Percentiles rank a stretch among this genome's conserved stretches.
Evolutionary conservation across 176 grass and related monocot species (phyloP).

Genomic region (Aegilops longissima): DNA sequence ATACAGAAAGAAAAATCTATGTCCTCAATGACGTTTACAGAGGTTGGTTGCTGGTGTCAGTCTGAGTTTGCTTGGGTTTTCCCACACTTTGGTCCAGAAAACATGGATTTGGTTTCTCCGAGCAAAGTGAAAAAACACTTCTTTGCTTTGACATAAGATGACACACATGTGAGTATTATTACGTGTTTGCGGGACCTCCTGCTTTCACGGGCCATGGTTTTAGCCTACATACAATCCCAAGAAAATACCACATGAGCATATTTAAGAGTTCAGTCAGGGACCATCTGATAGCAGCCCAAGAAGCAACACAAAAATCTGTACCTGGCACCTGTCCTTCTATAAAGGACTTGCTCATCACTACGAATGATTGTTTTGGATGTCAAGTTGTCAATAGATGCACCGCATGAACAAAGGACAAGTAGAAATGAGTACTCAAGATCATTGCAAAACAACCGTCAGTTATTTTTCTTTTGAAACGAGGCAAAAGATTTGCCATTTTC

Average conservation of each 20-base stretch:
- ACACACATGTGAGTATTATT: background rate
- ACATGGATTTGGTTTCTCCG: background rate
- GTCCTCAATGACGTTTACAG: background rate
- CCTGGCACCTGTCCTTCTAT: constrained; percentile 2
- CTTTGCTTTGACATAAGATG: background rate
- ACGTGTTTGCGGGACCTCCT: background rate
- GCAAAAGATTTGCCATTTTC: no score
- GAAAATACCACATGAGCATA: constrained; percentile 27
- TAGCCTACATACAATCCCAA: constrained; percentile 3
- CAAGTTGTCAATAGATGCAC: constrained; percentile 25
- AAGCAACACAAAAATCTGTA: constrained; percentile 1
- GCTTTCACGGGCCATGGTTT: constrained; percentile 15
- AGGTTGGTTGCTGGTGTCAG: constrained; percentile 5
- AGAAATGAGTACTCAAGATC: constrained; percentile 39
- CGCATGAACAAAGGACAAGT: constrained; percentile 19
- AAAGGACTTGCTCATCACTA: constrained; percentile 5
- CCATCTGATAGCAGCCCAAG: constrained; percentile 15
- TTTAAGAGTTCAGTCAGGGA: constrained; percentile 24
- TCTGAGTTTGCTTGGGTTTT: background rate
- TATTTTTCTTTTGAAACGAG: no score
- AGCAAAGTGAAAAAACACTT: background rate
- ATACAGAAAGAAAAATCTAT: background rate
- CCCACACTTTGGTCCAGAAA: background rate
- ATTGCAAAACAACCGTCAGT: constrained; percentile 22
- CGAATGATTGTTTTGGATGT: constrained; percentile 26